Evolutionary conservation across 768 basidiomycete species (phyloP), one percentile per base, ranked within the genome.

Genomic region (Hortiboletus campestris): DNA sequence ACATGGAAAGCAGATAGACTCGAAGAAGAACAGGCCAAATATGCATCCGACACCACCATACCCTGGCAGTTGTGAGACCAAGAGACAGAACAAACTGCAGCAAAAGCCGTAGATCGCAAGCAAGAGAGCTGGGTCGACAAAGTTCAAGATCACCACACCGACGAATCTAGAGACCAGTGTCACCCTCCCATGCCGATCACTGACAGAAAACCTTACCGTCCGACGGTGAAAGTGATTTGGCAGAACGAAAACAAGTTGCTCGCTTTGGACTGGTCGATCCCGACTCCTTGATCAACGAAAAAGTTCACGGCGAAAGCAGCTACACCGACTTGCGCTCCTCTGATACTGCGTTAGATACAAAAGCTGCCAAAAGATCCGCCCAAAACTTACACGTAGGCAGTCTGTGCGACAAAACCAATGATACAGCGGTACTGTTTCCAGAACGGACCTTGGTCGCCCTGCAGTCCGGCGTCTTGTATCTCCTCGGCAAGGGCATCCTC

Each of bases 381-480:
- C 6, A 32, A 54, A 29, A 72, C 83, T 48, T 71, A 85, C 79
- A 81, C 76, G 62, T 86, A 87, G 40, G 78, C 72, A 41, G 84
- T 89, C 67, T 91, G 89, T 19, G 86, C 86, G 51, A 88, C 78
- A 62, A 81, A 88, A 31, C 88, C 88, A 64, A 88, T 84, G 47
- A 89, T 75, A 57, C 86, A 86, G 51, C 82, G 80, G 61, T 81
- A 84, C 61, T 90, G 88, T 70, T 78, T 85, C 75, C 78, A 79
- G 72, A 91, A 88, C 4, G 88, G 73, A 50, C 82, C 79, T 19
- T 74, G 68, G 38, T 79, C 76, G 7, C 66, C 66, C 22, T 71
- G 70, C 13, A 75, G 59, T 9, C 79, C 80, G 28, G 64, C 76
- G 6, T 66, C 68, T 50, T 75, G 68, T 45, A 84, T 74, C 56